A percentile compares a stretch with the other conserved stretches of the same genome.
phyloP scores from a whole-genome alignment of 2,329 filamentous ascomycete genomes.

The Exophiala bonariae region DNA sequence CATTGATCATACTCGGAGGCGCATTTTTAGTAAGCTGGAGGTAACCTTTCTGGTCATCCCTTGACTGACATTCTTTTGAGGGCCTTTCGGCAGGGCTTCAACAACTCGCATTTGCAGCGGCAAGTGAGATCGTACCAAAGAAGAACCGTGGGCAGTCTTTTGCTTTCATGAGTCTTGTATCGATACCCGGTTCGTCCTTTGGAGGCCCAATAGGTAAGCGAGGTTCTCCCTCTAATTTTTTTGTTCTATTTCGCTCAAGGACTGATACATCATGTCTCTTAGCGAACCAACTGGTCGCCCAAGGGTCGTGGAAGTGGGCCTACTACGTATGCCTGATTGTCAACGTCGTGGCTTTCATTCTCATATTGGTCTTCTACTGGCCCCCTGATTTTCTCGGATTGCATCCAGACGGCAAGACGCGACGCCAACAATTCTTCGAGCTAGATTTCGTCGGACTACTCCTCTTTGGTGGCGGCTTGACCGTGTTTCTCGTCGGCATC shows the following conservation, averaged over 20 bases:
- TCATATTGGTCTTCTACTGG: constrained; percentile 16
- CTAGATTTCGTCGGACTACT: constrained; percentile 23
- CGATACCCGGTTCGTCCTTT: constrained; percentile 10
- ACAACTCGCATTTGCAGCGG: constrained; percentile 15
- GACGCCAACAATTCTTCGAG: constrained; percentile 18
- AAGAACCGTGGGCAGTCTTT: constrained; percentile 15
- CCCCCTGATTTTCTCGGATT: constrained; percentile 15
- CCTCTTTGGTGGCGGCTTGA: constrained; percentile 19
- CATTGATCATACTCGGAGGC: constrained; percentile 13
- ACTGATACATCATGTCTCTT: too few relatives aligned
- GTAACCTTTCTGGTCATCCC: not conserved
- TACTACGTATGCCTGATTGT: constrained; percentile 12
- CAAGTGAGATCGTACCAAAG: constrained; percentile 16
- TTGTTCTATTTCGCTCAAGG: not conserved
- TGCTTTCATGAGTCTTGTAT: constrained; percentile 13
- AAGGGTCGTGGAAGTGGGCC: constrained; percentile 17
- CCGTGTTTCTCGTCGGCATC: constrained; percentile 21
- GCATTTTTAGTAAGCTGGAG: constrained; percentile 6
- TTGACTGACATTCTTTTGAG: constrained; percentile 1
- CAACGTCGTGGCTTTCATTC: constrained; percentile 10
- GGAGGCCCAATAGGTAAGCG: constrained; percentile 14
- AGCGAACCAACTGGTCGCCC: constrained; percentile 8
- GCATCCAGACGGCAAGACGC: constrained; percentile 16
- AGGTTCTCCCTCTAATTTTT: not conserved
- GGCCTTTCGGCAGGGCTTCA: constrained; percentile 9